Conservation (phyloP, 805 yeast species). For the Starmerella sp. region DNA sequence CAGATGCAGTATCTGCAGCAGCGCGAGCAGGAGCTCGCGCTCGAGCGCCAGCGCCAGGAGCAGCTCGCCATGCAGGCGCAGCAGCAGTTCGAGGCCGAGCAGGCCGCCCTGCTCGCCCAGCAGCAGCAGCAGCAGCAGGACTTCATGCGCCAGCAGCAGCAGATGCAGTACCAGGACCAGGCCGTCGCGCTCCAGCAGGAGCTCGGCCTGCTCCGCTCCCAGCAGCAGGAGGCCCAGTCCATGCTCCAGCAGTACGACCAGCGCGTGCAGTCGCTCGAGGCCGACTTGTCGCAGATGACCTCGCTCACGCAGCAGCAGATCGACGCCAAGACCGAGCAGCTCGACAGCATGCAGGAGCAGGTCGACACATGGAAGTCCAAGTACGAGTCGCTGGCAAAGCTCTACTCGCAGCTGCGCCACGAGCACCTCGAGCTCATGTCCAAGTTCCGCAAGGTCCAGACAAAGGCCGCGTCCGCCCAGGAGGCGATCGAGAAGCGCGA, state of each 20-base stretch:
- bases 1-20: constrained; percentile 43
- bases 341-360: constrained; percentile 60
- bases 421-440: constrained; percentile 74
- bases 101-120: constrained; percentile 52
- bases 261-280: constrained; percentile 70
- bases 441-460: constrained; percentile 69
- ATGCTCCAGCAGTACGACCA: constrained; percentile 79
- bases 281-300: constrained; percentile 50
- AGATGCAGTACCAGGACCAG: constrained; percentile 63
- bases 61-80: constrained; percentile 61
- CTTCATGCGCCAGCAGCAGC: constrained; percentile 36
- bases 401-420: constrained; percentile 82
- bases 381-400: constrained; percentile 78
- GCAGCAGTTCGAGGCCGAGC: constrained; percentile 60
- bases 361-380: constrained; percentile 68
- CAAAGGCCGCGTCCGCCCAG: constrained; percentile 79
- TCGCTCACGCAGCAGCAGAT: constrained; percentile 61
- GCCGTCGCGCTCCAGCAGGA: constrained; percentile 77
- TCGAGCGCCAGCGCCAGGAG: constrained; percentile 55
- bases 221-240: constrained; percentile 75
- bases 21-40: constrained; percentile 52
- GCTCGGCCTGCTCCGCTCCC: constrained; percentile 58
- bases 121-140: constrained; percentile 66
- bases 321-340: constrained; percentile 63
- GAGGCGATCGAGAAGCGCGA: constrained; percentile 80